Evolutionary conservation across 2,329 filamentous ascomycete species (phyloP).

Genomic region (Calonectria hawksworthii): DNA sequence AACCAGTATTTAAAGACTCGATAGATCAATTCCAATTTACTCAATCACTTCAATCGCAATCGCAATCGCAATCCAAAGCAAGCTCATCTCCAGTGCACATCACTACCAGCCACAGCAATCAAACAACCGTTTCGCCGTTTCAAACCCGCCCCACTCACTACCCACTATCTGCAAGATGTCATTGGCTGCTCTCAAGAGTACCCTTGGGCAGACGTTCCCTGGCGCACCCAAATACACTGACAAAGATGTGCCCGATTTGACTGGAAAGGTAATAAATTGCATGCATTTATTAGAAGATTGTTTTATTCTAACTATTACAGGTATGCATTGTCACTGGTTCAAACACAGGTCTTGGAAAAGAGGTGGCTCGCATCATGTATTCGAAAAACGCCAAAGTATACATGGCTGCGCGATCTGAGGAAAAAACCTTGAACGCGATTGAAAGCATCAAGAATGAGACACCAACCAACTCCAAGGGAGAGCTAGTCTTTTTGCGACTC

Average conservation of each 20-base stretch:
- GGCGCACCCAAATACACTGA: conserved; percentile 16
- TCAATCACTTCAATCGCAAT: not conserved
- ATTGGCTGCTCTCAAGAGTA: conserved; percentile 11
- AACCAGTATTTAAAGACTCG: not conserved
- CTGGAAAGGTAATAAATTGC: conserved; percentile 1
- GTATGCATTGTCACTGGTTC: conserved; percentile 65
- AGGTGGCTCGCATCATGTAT: conserved; percentile 67
- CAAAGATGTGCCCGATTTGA: conserved; percentile 13
- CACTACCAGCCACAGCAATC: not conserved
- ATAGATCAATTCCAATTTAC: no score
- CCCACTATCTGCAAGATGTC: not conserved
- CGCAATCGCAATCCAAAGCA: not conserved
- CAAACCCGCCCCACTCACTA: not conserved
- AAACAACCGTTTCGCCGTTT: not conserved
- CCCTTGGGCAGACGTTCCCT: conserved; percentile 5
- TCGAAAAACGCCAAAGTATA: conserved; percentile 67
- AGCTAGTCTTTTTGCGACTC: conserved; percentile 57
- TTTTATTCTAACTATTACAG: conserved; percentile 32
- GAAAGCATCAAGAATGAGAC: conserved; percentile 52
- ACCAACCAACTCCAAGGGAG: conserved; percentile 52
- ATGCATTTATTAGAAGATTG: not conserved
- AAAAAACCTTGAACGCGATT: conserved; percentile 60
- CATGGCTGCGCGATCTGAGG: conserved; percentile 61
- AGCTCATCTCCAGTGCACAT: not conserved
- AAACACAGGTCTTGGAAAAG: conserved; percentile 61